A percentile compares a stretch with the other conserved stretches of the same genome.
Evolutionary conservation across 164 flowering plant genomes (phyloP).

Genomic region (Umbellularia californica): DNA sequence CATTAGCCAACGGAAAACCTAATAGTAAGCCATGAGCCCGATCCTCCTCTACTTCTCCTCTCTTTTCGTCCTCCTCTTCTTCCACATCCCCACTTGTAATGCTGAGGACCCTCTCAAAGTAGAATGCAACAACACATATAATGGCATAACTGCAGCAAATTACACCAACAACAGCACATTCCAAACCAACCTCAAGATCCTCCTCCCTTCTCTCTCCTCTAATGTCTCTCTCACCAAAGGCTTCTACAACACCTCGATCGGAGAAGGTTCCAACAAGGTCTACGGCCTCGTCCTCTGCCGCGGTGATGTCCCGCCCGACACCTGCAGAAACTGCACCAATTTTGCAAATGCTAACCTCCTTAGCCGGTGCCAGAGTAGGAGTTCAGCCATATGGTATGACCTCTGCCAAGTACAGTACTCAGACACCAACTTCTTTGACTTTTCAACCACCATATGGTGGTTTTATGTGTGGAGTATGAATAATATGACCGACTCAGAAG

Average conservation of each 20-base stretch:
- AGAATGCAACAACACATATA: background rate
- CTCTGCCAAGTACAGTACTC: conserved; percentile 32
- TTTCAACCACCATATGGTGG: no score
- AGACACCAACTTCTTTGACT: conserved; percentile 11
- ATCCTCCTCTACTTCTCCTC: background rate
- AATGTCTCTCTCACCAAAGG: conserved; percentile 15
- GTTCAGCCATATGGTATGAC: conserved; percentile 32
- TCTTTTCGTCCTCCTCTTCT: background rate
- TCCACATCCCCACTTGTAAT: background rate
- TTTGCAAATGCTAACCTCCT: conserved; percentile 10
- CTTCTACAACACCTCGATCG: conserved; percentile 16
- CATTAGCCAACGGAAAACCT: no score
- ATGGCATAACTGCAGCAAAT: background rate
- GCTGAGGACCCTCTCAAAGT: background rate
- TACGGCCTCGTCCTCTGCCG: conserved; percentile 32
- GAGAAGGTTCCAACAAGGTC: conserved; percentile 17
- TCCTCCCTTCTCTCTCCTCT: conserved; percentile 12
- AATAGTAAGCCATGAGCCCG: no score
- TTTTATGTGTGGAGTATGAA: background rate
- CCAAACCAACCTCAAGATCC: conserved; percentile 15
- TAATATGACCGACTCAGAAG: conserved; percentile 20
- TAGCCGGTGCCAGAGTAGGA: conserved; percentile 19
- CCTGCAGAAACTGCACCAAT: conserved; percentile 18
- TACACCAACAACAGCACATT: conserved; percentile 7
- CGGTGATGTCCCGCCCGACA: background rate